Evolutionary conservation across 306 rosid genomes (phyloP).

Genomic region (Vicia sativa): DNA sequence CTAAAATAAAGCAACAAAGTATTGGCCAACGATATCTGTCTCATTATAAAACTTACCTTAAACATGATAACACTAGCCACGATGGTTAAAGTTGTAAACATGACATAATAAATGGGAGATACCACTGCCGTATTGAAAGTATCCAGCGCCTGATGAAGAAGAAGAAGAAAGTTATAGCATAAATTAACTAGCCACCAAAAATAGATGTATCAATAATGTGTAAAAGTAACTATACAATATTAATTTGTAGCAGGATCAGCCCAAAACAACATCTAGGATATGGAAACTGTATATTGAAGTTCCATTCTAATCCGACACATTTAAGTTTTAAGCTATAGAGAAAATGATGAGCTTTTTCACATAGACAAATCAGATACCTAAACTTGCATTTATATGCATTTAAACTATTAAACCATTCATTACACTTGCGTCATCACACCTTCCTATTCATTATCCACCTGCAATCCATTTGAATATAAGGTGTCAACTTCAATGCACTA

Average conservation of each 20-base stretch:
- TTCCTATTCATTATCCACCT: slow-evolving; percentile 30
- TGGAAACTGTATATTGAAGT: slow-evolving; percentile 3
- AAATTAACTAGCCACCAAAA: slow-evolving; percentile 19
- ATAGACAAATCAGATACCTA: slow-evolving; percentile 32
- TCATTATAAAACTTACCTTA: slow-evolving; percentile 64
- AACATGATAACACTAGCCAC: slow-evolving; percentile 98
- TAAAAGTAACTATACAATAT: slow-evolving; percentile 11
- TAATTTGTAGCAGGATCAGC: slow-evolving; percentile 10
- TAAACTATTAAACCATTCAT: slow-evolving; percentile 34
- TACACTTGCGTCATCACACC: slow-evolving; percentile 29
- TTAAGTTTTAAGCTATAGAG: slow-evolving; percentile 20
- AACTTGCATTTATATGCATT: slow-evolving; percentile 24
- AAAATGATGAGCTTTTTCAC: slow-evolving; percentile 11
- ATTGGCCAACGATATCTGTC: slow-evolving; percentile 9
- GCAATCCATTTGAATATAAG: slow-evolving; percentile 36
- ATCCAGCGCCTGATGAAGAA: slow-evolving; percentile 84
- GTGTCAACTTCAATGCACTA: slow-evolving; percentile 15
- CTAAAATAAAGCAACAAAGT: slow-evolving; percentile 5
- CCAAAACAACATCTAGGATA: slow-evolving; percentile 11
- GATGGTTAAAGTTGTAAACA: slow-evolving; percentile 98
- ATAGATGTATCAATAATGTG: neutral
- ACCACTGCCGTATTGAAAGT: slow-evolving; percentile 99
- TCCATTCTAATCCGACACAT: slow-evolving; percentile 20
- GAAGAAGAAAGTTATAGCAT: slow-evolving; percentile 31
- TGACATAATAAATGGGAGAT: slow-evolving; percentile 93